phyloP scores from a whole-genome alignment of 148 eudicot species.

The Chenopodium formosanum region DNA sequence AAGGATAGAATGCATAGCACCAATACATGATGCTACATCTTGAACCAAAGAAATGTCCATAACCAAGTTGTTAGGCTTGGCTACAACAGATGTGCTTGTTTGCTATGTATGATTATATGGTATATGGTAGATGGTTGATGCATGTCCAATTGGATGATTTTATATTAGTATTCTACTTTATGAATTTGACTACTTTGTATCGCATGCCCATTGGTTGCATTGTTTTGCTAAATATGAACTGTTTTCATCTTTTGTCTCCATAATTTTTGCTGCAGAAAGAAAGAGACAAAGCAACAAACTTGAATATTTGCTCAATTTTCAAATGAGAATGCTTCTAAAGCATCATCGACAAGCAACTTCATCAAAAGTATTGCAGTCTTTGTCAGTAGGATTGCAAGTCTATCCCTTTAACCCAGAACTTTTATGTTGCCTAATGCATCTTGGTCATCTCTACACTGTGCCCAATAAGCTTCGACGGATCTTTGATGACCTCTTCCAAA shows the following conservation, averaged over 20 bases:
- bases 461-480: conserved; percentile 76
- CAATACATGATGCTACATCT: too few species aligned
- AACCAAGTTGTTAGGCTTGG: too few species aligned
- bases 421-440: conserved; percentile 55
- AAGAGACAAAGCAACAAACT: conserved; percentile 65
- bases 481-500: conserved; percentile 65
- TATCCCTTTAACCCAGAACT: conserved; percentile 71
- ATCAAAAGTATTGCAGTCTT: conserved; percentile 51
- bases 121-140: too few species aligned
- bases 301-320: conserved; percentile 61
- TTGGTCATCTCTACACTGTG: conserved; percentile 54
- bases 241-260: neutral
- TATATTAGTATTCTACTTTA: neutral
- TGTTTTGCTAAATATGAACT: neutral
- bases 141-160: too few species aligned
- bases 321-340: conserved; percentile 62
- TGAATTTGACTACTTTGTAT: neutral
- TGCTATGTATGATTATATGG: too few species aligned
- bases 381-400: conserved; percentile 68
- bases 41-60: too few species aligned
- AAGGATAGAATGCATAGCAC: too few species aligned
- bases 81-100: too few species aligned
- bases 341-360: conserved; percentile 52
- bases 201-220: neutral
- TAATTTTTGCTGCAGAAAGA: conserved; percentile 53